These are phyloP conservation scores for Fusarium concolor DNA, from an alignment of 2,329 filamentous ascomycete species.

Conservation along the genomic window DNA sequence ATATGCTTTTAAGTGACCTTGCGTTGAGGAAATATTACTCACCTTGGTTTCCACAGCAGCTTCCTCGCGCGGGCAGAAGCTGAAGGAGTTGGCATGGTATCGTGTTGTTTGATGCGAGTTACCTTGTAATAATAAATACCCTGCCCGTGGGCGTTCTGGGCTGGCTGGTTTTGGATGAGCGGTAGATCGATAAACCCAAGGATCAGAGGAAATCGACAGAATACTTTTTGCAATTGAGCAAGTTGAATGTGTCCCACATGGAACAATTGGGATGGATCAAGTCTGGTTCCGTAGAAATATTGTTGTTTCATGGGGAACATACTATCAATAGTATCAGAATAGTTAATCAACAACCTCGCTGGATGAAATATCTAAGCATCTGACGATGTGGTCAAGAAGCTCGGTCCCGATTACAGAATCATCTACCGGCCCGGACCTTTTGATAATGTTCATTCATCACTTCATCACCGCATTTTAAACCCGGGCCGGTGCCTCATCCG, in stretches of 20 bases:
- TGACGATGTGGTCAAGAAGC: background rate
- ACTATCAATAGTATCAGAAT: background rate
- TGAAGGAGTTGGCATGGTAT: conserved; percentile 18
- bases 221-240: background rate
- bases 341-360: background rate
- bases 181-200: conserved; percentile 16
- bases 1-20: background rate
- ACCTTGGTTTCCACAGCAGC: conserved; percentile 6
- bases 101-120: conserved; percentile 29
- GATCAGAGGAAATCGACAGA: background rate
- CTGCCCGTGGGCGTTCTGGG: conserved; percentile 39
- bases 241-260: conserved; percentile 11
- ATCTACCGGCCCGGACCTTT: conserved; percentile 36
- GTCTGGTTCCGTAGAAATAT: background rate
- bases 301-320: conserved; percentile 19
- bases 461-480: conserved; percentile 10
- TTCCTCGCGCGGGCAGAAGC: conserved; percentile 32
- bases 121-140: conserved; percentile 48
- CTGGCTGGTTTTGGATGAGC: conserved; percentile 33
- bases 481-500: conserved; percentile 38
- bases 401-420: background rate
- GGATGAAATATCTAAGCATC: background rate
- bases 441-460: background rate
- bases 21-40: conserved; percentile 9
- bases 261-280: conserved; percentile 11